Evolutionary conservation across 2,329 filamentous ascomycete genomes (phyloP).

Genomic region (Drechslerella stenobrocha): DNA sequence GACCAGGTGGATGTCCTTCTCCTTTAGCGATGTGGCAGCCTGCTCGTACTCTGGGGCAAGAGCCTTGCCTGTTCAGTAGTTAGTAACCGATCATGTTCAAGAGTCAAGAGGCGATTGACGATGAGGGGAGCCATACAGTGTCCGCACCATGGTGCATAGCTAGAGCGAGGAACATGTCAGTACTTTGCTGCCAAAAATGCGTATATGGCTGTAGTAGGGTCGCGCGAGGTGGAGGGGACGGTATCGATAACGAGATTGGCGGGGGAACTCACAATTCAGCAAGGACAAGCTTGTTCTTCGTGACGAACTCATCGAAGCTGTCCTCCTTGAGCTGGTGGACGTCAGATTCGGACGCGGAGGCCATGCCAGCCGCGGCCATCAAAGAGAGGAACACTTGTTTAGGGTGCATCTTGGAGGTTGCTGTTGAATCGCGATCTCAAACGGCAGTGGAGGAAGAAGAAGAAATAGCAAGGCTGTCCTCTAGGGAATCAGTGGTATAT

Average conservation of each 20-base stretch:
- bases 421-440: constrained; percentile 1
- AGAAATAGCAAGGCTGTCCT: constrained; percentile 14
- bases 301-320: constrained; percentile 83
- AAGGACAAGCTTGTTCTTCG: constrained; percentile 82
- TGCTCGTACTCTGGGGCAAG: constrained; percentile 90
- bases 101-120: constrained; percentile 52
- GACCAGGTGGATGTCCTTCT: constrained; percentile 80
- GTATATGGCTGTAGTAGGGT: not conserved
- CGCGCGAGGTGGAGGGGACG: not conserved
- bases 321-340: constrained; percentile 83
- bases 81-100: constrained; percentile 84
- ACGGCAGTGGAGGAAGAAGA: constrained; percentile 11
- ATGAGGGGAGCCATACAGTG: constrained; percentile 49
- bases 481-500: constrained; percentile 15
- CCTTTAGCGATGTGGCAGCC: constrained; percentile 79
- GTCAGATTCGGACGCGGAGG: constrained; percentile 73
- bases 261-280: constrained; percentile 78
- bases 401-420: constrained; percentile 29
- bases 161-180: constrained; percentile 58
- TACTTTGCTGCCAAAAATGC: constrained; percentile 2
- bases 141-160: constrained; percentile 86
- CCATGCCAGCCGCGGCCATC: constrained; percentile 63
- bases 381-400: constrained; percentile 38
- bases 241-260: not conserved
- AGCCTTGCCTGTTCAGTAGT: constrained; percentile 66